These are phyloP conservation scores for Trametes sp. DNA, from an alignment of 1,284 basidiomycete genomes.

Conservation along the genomic window DNA sequence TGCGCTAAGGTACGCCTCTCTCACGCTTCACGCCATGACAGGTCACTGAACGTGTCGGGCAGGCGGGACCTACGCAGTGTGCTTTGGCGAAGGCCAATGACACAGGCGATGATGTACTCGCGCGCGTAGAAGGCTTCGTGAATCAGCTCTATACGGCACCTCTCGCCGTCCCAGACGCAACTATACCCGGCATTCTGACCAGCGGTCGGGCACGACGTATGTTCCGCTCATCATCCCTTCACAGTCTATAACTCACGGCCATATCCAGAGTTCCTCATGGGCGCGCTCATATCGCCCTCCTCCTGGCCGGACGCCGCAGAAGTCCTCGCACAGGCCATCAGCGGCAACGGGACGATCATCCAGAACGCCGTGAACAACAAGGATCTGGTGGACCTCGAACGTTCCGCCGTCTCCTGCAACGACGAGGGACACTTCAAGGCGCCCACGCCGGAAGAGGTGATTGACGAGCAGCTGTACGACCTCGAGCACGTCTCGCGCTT, in stretches of 20 bases:
- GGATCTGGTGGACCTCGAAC: slow-evolving; percentile 31
- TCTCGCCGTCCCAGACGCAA: slow-evolving; percentile 40
- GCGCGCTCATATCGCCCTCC: slow-evolving; percentile 18
- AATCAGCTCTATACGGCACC: slow-evolving; percentile 43
- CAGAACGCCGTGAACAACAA: slow-evolving; percentile 27
- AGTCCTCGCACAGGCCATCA: slow-evolving; percentile 35
- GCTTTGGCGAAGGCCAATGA: slow-evolving; percentile 40
- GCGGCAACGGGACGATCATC: slow-evolving; percentile 36
- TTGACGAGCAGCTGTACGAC: slow-evolving; percentile 36
- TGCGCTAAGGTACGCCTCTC: slow-evolving; percentile 41
- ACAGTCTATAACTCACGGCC: neutral
- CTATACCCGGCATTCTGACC: slow-evolving; percentile 44
- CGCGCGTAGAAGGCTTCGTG: slow-evolving; percentile 45
- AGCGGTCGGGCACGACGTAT: slow-evolving; percentile 43
- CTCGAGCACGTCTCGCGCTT: slow-evolving; percentile 34
- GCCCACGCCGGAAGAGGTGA: slow-evolving; percentile 31
- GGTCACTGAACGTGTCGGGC: no score
- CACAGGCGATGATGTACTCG: slow-evolving; percentile 37
- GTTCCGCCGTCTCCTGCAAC: slow-evolving; percentile 40
- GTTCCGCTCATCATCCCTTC: neutral
- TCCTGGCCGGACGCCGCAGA: slow-evolving; percentile 31
- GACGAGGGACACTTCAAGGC: slow-evolving; percentile 33
- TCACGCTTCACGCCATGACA: neutral
- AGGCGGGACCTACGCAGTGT: slow-evolving; percentile 44
- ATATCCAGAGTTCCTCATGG: slow-evolving; percentile 32